phyloP scores from a whole-genome alignment of 2,329 filamentous ascomycete species.

The Cercospora nicotianae region DNA sequence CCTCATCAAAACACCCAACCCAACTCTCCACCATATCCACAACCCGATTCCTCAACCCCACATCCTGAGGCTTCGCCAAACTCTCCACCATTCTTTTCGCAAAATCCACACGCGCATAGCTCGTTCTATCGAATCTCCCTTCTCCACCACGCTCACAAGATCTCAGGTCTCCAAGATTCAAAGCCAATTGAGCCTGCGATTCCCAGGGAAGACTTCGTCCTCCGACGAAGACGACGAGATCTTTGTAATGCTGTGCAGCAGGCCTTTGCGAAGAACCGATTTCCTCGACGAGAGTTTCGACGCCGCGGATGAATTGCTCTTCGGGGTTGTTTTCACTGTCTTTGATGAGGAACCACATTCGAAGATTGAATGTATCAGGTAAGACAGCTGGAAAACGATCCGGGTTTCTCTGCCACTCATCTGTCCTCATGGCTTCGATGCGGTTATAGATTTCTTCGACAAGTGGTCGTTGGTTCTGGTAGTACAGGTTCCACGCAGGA shows the following conservation, averaged over 20 bases:
- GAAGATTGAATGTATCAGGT: conserved; percentile 29
- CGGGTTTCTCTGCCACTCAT: conserved; percentile 20
- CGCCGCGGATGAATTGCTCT: not conserved
- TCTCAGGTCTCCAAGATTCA: not conserved
- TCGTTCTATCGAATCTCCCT: not conserved
- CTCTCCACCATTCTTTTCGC: conserved; percentile 7
- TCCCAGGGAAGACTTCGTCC: not conserved
- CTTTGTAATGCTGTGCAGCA: not conserved
- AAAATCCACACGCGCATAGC: conserved; percentile 5
- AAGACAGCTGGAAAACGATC: conserved; percentile 21
- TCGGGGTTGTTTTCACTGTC: conserved; percentile 13
- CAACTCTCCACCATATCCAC: conserved; percentile 2
- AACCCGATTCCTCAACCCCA: not conserved
- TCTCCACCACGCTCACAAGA: not conserved
- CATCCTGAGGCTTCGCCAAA: not conserved
- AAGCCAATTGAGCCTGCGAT: not conserved
- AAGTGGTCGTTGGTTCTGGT: conserved; percentile 18
- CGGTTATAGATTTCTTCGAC: conserved; percentile 18
- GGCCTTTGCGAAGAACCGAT: not conserved
- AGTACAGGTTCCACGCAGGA: conserved; percentile 17
- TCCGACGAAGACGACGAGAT: not conserved
- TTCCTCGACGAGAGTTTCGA: not conserved
- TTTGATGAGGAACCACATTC: conserved; percentile 31
- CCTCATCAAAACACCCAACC: not conserved
- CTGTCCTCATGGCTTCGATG: conserved; percentile 22